Conservation (phyloP, 192 early-diverging fungal genomes). For the Cladochytrium replicatum region DNA sequence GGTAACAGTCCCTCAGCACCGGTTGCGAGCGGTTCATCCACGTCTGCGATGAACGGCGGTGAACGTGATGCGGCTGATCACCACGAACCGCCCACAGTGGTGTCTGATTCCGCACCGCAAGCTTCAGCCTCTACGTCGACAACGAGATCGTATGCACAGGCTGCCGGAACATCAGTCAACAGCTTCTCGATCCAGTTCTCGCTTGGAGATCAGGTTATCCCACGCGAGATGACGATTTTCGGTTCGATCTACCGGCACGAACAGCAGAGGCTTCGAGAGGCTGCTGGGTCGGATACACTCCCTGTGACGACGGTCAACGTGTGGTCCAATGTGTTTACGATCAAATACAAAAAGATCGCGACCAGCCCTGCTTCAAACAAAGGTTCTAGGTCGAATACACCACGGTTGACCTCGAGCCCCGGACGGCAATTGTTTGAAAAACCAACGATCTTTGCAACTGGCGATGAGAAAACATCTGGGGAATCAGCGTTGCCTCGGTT, state of each 20-base stretch:
- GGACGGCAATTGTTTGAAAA: too few species aligned
- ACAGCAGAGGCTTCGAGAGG: constrained; percentile 7
- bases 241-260: constrained; percentile 54
- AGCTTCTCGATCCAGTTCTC: constrained; percentile 53
- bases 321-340: constrained; percentile 48
- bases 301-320: constrained; percentile 18
- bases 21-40: constrained; percentile 3
- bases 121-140: constrained; percentile 3
- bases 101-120: constrained; percentile 1
- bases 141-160: constrained; percentile 12
- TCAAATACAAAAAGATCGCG: constrained; percentile 48
- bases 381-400: too few species aligned
- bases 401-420: too few species aligned
- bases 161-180: constrained; percentile 4
- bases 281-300: constrained; percentile 1
- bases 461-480: not conserved
- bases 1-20: constrained; percentile 7
- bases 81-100: constrained; percentile 1
- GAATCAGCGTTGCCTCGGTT: constrained; percentile 11
- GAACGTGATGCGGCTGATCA: too few species aligned
- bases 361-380: too few species aligned
- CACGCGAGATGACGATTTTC: constrained; percentile 52
- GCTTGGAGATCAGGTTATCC: constrained; percentile 17
- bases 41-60: too few species aligned
- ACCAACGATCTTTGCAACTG: not conserved